These are phyloP conservation scores for Inonotus obliquus DNA, from an alignment of 1,284 basidiomycete species.

Conservation along the genomic window DNA sequence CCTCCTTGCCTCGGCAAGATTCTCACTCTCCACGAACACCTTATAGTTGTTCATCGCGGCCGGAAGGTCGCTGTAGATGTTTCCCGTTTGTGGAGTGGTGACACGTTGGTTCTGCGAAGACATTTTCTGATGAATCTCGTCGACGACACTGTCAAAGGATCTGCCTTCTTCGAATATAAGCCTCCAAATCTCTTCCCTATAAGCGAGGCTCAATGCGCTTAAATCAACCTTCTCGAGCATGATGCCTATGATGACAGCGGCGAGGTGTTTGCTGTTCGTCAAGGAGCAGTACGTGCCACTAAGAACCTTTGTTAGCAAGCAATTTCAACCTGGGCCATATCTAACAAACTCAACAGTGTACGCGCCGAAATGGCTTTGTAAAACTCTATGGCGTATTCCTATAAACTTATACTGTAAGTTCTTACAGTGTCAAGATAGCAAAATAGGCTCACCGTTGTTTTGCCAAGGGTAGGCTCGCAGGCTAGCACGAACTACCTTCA, in stretches of 20 bases:
- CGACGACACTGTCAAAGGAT: background rate
- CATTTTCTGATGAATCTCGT: background rate
- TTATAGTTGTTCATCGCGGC: background rate
- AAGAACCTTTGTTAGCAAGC: background rate
- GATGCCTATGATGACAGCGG: constrained; percentile 50
- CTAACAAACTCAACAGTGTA: background rate
- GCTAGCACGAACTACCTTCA: background rate
- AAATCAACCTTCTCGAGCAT: constrained; percentile 55
- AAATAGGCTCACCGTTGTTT: background rate
- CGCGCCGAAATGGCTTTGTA: background rate
- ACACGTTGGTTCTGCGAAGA: background rate
- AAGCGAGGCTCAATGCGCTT: constrained; percentile 45
- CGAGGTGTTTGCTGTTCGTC: constrained; percentile 46
- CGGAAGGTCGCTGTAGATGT: background rate
- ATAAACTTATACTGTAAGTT: too few relatives aligned
- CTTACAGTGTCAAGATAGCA: too few relatives aligned
- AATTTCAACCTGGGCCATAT: background rate
- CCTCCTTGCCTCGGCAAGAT: background rate
- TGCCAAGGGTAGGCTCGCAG: background rate
- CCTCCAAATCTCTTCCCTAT: constrained; percentile 2
- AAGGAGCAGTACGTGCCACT: constrained; percentile 41
- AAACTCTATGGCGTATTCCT: background rate
- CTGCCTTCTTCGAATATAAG: background rate
- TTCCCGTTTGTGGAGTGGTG: background rate
- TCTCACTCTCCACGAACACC: background rate